Evolutionary conservation across 1,139 yeast species (phyloP), one percentile per base, ranked within the genome.

Genomic region (Diutina scorzettiae): DNA sequence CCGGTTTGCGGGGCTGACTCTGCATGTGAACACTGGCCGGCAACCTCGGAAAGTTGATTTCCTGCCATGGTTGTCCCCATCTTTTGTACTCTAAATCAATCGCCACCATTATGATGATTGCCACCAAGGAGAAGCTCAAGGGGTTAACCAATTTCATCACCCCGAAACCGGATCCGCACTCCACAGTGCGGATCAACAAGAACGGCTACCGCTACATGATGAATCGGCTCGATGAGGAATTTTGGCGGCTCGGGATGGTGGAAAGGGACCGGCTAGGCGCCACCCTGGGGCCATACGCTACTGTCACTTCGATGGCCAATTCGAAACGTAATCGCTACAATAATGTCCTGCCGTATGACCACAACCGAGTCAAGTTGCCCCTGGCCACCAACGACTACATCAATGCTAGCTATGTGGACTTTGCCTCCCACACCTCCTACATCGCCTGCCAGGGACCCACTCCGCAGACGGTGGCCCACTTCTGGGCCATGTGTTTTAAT

Each of bases 401-500:
- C 30, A 69, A 69, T 49, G 75, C 74, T 4, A 66, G 72, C 14
- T 54, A 60, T 43, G 53, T 69, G 16, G 46, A 46, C 2, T 44
- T 63, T 12, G 46, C 45, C 11, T 18, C 40, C 23, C 14, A 36
- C 1, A 48, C 47, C 29, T 43, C 47, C 17, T 69, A 65, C 47
- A 68, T 69, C 34, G 73, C 72, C 1, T 52, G 64, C 25, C 75
- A 69, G 48, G 75, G 96, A 0, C 97, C 98, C 0, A 64, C 78
- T 4, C 54, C 56, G 2, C 44, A 53, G 11, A 87, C 96, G 0
- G 63, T 67, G 43, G 69, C 63, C 31, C 89, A 83, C 53, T 86
- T 85, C 55, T 89, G 96, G 98, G 78, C 80, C 44, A 86, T 86
- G 95, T 76, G 83, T 32, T 73, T 68, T 48, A 63, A 69, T 41